Evolutionary conservation across 1,284 basidiomycete genomes (phyloP), one percentile per base, ranked within the genome.

Genomic region (Sanguinoderma infundibulare): DNA sequence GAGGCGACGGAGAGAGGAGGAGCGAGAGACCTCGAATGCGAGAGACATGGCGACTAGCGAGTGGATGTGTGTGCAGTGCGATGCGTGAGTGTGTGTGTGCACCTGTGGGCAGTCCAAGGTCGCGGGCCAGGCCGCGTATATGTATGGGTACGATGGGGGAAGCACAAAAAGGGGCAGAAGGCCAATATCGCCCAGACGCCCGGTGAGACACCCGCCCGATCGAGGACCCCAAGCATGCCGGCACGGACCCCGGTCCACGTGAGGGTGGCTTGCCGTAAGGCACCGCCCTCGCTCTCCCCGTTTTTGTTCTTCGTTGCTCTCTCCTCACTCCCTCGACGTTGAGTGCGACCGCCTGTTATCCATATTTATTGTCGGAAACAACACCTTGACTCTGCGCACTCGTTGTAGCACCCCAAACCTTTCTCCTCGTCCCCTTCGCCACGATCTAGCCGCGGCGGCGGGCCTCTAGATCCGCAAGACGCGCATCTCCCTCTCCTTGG

Each of bases 1-100:
- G 30, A 15, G 59, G 32, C 44, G 32, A 34, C 44, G 12, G 32
- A 59, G 59, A 20, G 35, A 22, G 30, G 60, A 57, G 51, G 55
- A 28, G 15, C 59, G 59, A 34, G 63, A 39, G 40, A 65, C 59
- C 49, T 69, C 67, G 64, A 53, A 58, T 49, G 62, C 69, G 46
- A 67, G 61, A 58, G 69, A 64, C 66, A 67, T 67, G 56, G 20
- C 53, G 51, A 51, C 22, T 17, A 55, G 42, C 22, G 24, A 55
- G 42, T 24, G 47, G 20, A 22, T 26, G 50, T 7, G 42, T 2
- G 20, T 14, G 17, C 20, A 35, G 24, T 36, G 38, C 22, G 35
- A n/a, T 12, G 20, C 12, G 17, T n/a, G 59, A 47, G 20, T 14
- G 17, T n/a, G 59, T 53, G 40, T 50, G 6, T 49, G 14, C 24